These are phyloP conservation scores for Hypoxylon sp. DNA, from an alignment of 2,329 filamentous ascomycete genomes.

Conservation along the genomic window DNA sequence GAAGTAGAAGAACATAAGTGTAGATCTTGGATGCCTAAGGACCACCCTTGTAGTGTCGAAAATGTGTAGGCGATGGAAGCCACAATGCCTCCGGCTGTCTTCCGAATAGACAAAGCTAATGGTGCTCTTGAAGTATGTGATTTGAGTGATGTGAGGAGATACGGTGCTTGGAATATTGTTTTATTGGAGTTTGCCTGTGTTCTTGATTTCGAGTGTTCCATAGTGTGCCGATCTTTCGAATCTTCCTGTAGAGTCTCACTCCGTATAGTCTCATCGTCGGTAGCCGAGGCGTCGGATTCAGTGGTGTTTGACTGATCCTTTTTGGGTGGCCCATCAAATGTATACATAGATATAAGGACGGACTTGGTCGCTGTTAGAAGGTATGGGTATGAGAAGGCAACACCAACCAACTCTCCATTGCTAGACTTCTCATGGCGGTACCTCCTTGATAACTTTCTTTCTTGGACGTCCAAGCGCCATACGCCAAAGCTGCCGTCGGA, in stretches of 20 bases:
- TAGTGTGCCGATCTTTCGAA: conserved; percentile 20
- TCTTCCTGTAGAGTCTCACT: conserved; percentile 23
- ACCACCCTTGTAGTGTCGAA: conserved; percentile 85
- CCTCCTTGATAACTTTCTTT: conserved; percentile 61
- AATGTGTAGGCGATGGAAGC: conserved; percentile 91
- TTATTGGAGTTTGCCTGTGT: neutral
- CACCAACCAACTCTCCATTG: conserved; percentile 76
- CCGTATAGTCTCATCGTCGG: conserved; percentile 12
- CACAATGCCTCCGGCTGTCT: conserved; percentile 73
- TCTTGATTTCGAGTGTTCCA: conserved; percentile 6
- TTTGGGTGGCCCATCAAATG: conserved; percentile 62
- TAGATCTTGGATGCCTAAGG: conserved; percentile 91
- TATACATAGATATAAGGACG: conserved; percentile 83
- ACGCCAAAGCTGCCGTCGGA: conserved; percentile 78
- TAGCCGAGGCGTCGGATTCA: conserved; percentile 26
- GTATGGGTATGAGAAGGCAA: conserved; percentile 82
- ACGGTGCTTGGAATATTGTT: conserved; percentile 58
- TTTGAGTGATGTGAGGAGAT: conserved; percentile 81
- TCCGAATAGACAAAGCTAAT: conserved; percentile 85
- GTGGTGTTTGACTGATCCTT: conserved; percentile 28
- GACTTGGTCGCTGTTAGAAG: conserved; percentile 82
- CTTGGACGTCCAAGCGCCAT: conserved; percentile 71
- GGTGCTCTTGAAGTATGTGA: conserved; percentile 85
- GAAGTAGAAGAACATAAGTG: conserved; percentile 65
- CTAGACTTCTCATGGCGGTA: conserved; percentile 74